Conservation (phyloP, 768 basidiomycete species). For the Rickenella mellea region DNA sequence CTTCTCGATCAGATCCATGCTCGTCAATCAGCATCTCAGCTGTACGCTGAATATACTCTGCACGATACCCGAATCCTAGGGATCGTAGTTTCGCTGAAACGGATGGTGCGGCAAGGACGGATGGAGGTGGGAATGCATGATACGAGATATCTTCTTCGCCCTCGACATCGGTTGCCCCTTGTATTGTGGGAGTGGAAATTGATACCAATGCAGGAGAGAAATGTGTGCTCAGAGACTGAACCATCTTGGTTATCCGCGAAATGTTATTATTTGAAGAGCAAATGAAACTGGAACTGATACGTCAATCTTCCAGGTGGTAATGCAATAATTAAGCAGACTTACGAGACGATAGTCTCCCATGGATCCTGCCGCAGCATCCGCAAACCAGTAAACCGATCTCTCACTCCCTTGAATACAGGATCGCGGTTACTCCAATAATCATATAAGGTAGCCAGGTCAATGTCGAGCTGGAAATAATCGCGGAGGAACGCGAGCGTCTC, state of each 20-base stretch:
- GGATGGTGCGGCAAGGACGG: constrained; percentile 45
- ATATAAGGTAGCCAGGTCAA: constrained; percentile 66
- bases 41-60: constrained; percentile 78
- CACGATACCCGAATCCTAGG: constrained; percentile 94
- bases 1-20: constrained; percentile 37
- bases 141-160: constrained; percentile 33
- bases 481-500: constrained; percentile 69
- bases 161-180: too few species aligned
- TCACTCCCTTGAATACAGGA: constrained; percentile 57
- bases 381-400: constrained; percentile 67
- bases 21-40: constrained; percentile 65
- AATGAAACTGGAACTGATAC: constrained; percentile 62
- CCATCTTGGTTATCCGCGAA: constrained; percentile 86
- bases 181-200: constrained; percentile 22
- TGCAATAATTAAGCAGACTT: constrained; percentile 22
- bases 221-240: constrained; percentile 68
- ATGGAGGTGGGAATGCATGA: constrained; percentile 81
- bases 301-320: neutral
- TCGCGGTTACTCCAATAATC: constrained; percentile 67
- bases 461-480: constrained; percentile 84
- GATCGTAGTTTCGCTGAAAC: constrained; percentile 60
- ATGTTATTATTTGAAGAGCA: constrained; percentile 98
- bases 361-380: constrained; percentile 87
- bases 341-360: constrained; percentile 95
- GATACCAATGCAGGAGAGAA: constrained; percentile 66